Percentiles rank a stretch among this genome's conserved stretches.
Evolutionary conservation across 805 yeast genomes (phyloP).

Genomic region (Spathaspora hagerdaliae): DNA sequence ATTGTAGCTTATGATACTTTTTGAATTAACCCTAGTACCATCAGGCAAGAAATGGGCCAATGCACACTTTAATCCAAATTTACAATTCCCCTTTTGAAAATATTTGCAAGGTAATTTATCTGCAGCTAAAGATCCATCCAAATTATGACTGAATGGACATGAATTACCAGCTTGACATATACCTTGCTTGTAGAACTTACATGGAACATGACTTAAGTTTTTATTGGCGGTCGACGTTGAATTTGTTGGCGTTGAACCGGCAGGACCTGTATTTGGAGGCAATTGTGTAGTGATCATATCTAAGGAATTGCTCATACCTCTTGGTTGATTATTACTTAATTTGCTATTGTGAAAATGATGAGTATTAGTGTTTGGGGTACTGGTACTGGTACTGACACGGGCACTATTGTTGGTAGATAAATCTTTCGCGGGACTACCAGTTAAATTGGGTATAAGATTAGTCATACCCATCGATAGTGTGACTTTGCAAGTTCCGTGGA

Average conservation of each 20-base stretch:
- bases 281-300: conserved; percentile 16
- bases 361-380: too few species aligned
- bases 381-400: too few species aligned
- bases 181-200: conserved; percentile 90
- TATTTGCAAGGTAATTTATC: conserved; percentile 78
- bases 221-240: conserved; percentile 14
- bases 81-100: conserved; percentile 94
- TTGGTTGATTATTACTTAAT: not conserved
- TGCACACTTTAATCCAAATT: conserved; percentile 92
- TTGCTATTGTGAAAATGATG: not conserved
- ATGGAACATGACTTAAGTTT: conserved; percentile 91
- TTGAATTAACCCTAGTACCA: conserved; percentile 72
- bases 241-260: conserved; percentile 20
- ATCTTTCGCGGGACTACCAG: too few species aligned
- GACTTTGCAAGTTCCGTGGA: too few species aligned
- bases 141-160: conserved; percentile 86
- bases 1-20: conserved; percentile 7
- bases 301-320: conserved; percentile 9
- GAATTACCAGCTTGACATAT: conserved; percentile 91
- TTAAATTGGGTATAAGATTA: too few species aligned
- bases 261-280: conserved; percentile 37
- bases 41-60: conserved; percentile 88
- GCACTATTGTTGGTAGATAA: too few species aligned
- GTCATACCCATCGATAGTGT: too few species aligned
- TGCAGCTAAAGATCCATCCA: conserved; percentile 49